Conservation (phyloP, 495 filamentous ascomycete species). For the Cercophora sp. region DNA sequence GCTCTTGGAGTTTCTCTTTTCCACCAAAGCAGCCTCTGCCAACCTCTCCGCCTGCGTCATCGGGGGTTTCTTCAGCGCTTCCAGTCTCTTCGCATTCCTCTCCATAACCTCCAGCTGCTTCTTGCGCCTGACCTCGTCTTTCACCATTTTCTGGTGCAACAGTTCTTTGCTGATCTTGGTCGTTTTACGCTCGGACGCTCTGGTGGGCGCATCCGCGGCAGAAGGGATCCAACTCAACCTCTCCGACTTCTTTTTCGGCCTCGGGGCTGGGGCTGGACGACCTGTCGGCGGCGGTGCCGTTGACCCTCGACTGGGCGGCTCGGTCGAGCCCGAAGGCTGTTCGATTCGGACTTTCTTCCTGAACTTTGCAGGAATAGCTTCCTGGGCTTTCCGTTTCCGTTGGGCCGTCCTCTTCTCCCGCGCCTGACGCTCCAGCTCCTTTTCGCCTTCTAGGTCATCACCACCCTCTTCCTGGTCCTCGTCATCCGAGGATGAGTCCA, state of each 20-base stretch:
- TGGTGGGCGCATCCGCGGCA: slow-evolving; percentile 69
- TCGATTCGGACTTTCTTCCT: slow-evolving; percentile 55
- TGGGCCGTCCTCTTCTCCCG: slow-evolving; percentile 44
- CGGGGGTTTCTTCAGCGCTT: slow-evolving; percentile 65
- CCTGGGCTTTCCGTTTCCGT: slow-evolving; percentile 76
- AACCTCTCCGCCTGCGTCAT: slow-evolving; percentile 91
- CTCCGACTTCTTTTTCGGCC: slow-evolving; percentile 91
- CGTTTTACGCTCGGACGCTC: slow-evolving; percentile 76
- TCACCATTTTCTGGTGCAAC: slow-evolving; percentile 75
- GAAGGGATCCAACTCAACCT: slow-evolving; percentile 84
- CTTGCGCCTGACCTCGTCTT: slow-evolving; percentile 74
- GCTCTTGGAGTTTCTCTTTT: slow-evolving; percentile 83
- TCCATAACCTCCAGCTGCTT: slow-evolving; percentile 82
- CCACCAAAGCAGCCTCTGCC: slow-evolving; percentile 75
- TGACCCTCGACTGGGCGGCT: slow-evolving; percentile 45
- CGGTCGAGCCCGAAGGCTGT: slow-evolving; percentile 25
- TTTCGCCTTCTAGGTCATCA: slow-evolving; percentile 65
- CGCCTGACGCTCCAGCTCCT: slow-evolving; percentile 59
- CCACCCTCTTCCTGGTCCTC: slow-evolving; percentile 72
- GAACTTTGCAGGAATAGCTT: slow-evolving; percentile 49
- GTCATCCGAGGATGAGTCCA: slow-evolving; percentile 80
- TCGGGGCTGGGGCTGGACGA: slow-evolving; percentile 46
- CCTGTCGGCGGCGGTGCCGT: slow-evolving; percentile 21
- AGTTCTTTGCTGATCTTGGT: slow-evolving; percentile 82
- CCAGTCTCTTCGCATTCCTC: slow-evolving; percentile 74